Percentiles rank a stretch among this genome's conserved stretches.
Evolutionary conservation across 1,284 basidiomycete genomes (phyloP).

Genomic region (Melampsora larici-populina): DNA sequence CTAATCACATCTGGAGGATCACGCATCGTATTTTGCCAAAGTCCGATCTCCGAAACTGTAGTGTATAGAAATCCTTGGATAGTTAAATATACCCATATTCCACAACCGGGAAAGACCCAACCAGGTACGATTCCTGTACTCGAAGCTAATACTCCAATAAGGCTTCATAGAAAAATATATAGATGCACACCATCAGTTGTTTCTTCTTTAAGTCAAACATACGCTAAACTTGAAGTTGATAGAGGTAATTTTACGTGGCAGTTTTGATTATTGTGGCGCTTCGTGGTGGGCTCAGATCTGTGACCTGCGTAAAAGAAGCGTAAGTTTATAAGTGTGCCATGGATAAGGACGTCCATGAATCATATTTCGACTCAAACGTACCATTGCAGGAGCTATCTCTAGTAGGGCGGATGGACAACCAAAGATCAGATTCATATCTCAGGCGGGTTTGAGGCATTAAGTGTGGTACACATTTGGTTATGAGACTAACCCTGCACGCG

Average conservation of each 20-base stretch:
- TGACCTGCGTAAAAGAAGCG: not conserved
- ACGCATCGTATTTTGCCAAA: conserved; percentile 29
- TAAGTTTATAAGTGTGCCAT: not conserved
- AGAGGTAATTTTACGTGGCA: conserved; percentile 23
- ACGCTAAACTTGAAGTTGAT: no score
- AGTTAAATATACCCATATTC: conserved; percentile 38
- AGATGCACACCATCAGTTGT: no score
- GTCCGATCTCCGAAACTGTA: conserved; percentile 38
- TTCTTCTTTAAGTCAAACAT: no score
- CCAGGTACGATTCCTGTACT: conserved; percentile 33
- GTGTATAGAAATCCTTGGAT: conserved; percentile 40
- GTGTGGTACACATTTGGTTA: not conserved
- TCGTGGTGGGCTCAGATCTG: conserved; percentile 23
- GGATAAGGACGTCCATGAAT: not conserved
- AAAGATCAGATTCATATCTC: not conserved
- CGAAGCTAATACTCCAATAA: conserved; percentile 10
- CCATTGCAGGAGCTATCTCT: conserved; percentile 37
- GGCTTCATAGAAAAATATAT: not conserved
- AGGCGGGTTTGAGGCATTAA: not conserved
- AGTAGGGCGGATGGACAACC: not conserved
- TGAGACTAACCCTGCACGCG: conserved; percentile 24
- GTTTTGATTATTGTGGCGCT: conserved; percentile 20
- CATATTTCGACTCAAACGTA: not conserved
- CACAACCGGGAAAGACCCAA: conserved; percentile 25
- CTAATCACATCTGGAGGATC: conserved; percentile 39